Evolutionary conservation across 208 protist species (phyloP), one percentile per base, ranked within the genome.

Genomic region (Leishmania braziliensis): DNA sequence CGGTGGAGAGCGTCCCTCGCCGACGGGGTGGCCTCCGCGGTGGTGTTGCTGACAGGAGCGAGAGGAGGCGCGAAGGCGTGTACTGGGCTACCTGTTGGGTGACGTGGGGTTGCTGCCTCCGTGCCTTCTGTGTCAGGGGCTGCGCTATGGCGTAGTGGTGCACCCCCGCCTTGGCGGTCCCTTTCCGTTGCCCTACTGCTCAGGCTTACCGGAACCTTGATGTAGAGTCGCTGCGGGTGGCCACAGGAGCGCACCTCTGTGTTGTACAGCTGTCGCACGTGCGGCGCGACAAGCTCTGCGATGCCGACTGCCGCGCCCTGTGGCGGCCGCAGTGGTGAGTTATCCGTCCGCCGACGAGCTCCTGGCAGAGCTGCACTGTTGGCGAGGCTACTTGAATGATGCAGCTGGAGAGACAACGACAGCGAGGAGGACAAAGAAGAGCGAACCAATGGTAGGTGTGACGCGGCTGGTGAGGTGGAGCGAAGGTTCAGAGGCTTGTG

Each of bases 201-300:
- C 16, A 8, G 75, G 62, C n/a, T 60, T 18, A 80, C 23, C 0
- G 75, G 77, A 23, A 78, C 62, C 36, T 78, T 77, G 23, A 85
- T 18, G 8, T 75, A 60, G 6, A 81, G 71, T 16, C 53, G 82
- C 72, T 71, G 66, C 33, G 76, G 82, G 54, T 85, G 71, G 20
- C 76, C 70, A 48, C 81, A 84, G 50, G 75, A 80, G 58, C 76
- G 81, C 16, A 84, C 76, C 18, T 84, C 77, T 39, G 76, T 72
- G 36, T 66, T 60, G 76, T 80, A 84, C 18, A 84, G 76, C 53
- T 14, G 65, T 39, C 26, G 60, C 36, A 68, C 70, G 6, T 50
- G 46, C 63, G 56, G 56, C 26, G 58, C 54, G 18, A 29, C 46
- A 14, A 54, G 54, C 74, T 78, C 36, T 66, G 54, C 36, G 33